Evolutionary conservation across 495 filamentous ascomycete genomes (phyloP).

Genomic region (Talaromyces proteolyticus): DNA sequence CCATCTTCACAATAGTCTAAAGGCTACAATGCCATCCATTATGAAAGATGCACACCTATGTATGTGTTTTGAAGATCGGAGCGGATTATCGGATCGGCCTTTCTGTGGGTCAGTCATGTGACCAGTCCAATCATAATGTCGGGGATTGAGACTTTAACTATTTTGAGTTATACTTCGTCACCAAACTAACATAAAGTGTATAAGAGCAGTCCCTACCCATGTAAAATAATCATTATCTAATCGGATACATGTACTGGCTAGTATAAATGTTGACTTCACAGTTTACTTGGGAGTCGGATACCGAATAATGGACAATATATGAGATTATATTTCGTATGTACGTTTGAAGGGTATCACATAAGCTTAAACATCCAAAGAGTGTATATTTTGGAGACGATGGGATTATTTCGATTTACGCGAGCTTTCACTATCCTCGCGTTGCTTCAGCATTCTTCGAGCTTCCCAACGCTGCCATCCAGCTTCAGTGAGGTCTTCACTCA

Average conservation of each 20-base stretch:
- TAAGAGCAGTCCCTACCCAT: too few species aligned
- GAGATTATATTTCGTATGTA: too few species aligned
- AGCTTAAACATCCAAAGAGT: too few species aligned
- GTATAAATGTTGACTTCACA: background rate
- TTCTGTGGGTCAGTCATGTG: background rate
- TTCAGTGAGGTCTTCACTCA: constrained; percentile 86
- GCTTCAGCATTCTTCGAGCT: constrained; percentile 37
- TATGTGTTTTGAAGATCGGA: background rate
- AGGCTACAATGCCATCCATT: background rate
- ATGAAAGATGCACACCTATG: background rate
- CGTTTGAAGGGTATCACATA: too few species aligned
- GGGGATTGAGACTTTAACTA: background rate
- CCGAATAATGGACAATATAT: background rate
- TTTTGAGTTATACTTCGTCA: too few species aligned
- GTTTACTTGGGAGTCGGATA: too few species aligned
- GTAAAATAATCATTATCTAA: too few species aligned
- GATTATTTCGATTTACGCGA: constrained; percentile 23
- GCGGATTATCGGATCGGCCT: background rate
- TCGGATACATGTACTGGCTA: background rate
- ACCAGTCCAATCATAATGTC: background rate
- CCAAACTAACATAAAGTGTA: too few species aligned
- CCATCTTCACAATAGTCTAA: background rate
- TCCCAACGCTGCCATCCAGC: constrained; percentile 94
- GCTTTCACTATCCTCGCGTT: constrained; percentile 16
- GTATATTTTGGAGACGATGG: too few species aligned